Evolutionary conservation across 2,329 filamentous ascomycete genomes (phyloP), one percentile per base, ranked within the genome.

Genomic region (Nothophaeocryptopus gaeumannii): DNA sequence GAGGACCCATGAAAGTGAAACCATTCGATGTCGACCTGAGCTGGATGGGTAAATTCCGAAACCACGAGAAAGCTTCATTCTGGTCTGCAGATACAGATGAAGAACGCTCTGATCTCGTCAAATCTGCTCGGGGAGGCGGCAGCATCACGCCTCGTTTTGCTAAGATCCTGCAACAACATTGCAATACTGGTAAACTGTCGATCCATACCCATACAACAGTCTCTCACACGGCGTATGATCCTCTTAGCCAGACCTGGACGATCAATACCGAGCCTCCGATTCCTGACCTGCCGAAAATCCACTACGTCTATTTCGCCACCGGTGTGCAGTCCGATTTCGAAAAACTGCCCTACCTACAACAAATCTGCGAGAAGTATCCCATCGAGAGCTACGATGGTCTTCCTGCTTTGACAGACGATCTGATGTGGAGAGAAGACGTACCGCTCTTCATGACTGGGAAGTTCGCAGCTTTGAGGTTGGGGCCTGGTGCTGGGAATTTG

Each of bases 31-130:
- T 92, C 16, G 81, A 84, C 49, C 75, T 92, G 1, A 78, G 80
- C 40, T 93, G 88, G 88, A 86, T 92, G 67, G 86, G 85, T 8
- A 92, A 92, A 65, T 92, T 87, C 67, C 83, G 84, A 48, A 92
- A 92, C 64, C 79, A 82, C 46, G 82, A 88, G 58, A 86, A 91
- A 64, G 84, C 87, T 0, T 77, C 78, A 0, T 93, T 91, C 67
- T 91, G 86, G 85, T 82, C 80, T 5, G 85, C 86, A 3, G 86
- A 90, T 58, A 81, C 79, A 5, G 84, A 89, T 52, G 78, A 82
- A 61, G 79, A 91, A 67, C 78, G 86, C 2, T 75, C 84, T 29
- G 75, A 82, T 32, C 85, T 88, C 68, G 77, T 88, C 54, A 75
- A 77, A 55, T 69, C 74, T 38, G 88, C 88, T 0, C 78, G 86